Base-by-base conservation (phyloP, 2,329 filamentous ascomycete genomes). In the Neopestalotiopsis rosae region DNA sequence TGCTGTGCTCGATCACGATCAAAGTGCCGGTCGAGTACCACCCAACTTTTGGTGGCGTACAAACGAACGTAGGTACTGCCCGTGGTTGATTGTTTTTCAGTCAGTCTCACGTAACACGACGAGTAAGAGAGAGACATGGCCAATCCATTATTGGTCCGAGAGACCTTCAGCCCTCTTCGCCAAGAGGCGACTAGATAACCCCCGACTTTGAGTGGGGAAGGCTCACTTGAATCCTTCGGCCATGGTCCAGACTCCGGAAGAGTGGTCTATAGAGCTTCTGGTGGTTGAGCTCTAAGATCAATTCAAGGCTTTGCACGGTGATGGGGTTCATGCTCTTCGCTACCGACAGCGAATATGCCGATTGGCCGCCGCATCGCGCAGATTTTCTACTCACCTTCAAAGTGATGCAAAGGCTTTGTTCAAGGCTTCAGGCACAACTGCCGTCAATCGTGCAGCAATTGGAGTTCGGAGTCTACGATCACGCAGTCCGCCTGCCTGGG, bases 71-170 rank as follows among this genome's bases (percentile, higher is more conserved):
- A 52, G 45, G 45, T 52, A 52, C 45, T 52, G 20, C 17, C 45
- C n/a, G 14, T n/a, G n/a, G 7, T 17, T 17, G 20, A 52, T 52
- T 52, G 45, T 20, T 59, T 30, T 30, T 24, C 24, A 34, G 20
- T 59, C 57, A 17, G 30, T 59, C 57, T 62, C 59, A 62, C 59
- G n/a, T 40, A 40, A 40, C 30, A 62, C 59, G 32, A 34, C n/a
- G 20, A 17, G 14, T 13, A 32, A 34, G 32, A 24, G 30, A 34
- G 57, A 30, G 57, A 59, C 24, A 30, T 14, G 24, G 5, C 57
- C 30, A 59, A 14, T 17, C 30, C 57, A 9, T 17, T 9, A 52
- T 52, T 52, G 45, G 45, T n/a, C 45, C 17, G 17, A 52, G 45
- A 52, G 45, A n/a, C 45, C 45, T 20, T 52, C 45, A 52, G 57